phyloP scores from a whole-genome alignment of 345 rosid genomes.

The Citrus trifoliata region DNA sequence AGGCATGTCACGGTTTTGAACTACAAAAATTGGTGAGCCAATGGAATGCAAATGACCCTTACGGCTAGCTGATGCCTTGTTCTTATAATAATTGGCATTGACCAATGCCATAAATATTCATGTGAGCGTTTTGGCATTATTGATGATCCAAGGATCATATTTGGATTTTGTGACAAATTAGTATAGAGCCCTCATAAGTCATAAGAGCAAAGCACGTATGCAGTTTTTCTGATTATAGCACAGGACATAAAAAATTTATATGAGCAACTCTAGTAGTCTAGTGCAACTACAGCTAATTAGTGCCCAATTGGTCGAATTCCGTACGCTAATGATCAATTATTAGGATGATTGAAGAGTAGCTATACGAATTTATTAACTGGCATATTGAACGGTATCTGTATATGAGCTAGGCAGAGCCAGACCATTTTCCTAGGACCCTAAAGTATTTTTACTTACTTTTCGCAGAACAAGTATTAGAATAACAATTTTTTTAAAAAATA shows the following conservation, averaged over 20 bases:
- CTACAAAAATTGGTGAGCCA: slow-evolving; percentile 10
- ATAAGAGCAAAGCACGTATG: no score
- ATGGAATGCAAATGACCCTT: slow-evolving; percentile 9
- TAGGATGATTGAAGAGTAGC: not conserved
- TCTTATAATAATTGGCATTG: slow-evolving; percentile 5
- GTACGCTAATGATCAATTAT: not conserved
- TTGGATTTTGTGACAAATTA: not conserved
- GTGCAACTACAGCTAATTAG: not conserved
- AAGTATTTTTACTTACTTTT: not conserved
- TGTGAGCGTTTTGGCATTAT: slow-evolving; percentile 6
- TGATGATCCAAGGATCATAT: not conserved
- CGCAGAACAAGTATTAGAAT: no score
- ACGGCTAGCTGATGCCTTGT: not conserved
- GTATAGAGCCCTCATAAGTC: no score
- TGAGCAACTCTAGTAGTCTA: not conserved
- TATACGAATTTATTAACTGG: not conserved
- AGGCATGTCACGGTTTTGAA: slow-evolving; percentile 5
- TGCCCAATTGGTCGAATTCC: not conserved
- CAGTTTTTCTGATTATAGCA: no score
- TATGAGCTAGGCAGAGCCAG: not conserved
- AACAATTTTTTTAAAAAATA: no score
- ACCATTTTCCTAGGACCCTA: not conserved
- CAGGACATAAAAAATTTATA: no score
- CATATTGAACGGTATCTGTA: not conserved
- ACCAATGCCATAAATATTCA: slow-evolving; percentile 1